Evolutionary conservation across 306 rosid species (phyloP).

Genomic region (Vigna nakashimae): DNA sequence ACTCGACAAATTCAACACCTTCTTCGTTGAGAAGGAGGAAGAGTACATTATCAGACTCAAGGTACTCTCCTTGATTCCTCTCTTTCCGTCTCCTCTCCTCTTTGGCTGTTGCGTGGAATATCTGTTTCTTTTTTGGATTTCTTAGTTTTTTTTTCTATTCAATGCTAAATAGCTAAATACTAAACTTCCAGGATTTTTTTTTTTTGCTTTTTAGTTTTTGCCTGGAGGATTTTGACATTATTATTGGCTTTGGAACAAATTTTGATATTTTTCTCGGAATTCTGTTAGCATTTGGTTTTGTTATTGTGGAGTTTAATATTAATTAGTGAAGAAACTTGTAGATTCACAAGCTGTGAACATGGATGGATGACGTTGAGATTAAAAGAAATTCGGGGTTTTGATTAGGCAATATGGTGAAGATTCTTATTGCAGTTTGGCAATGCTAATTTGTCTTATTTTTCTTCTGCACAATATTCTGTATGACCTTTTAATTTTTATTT

Average conservation of each 20-base stretch:
- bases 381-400: neutral
- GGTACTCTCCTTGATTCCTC: conserved; percentile 52
- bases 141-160: neutral
- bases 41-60: conserved; percentile 91
- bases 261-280: neutral
- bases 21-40: conserved; percentile 96
- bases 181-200: neutral
- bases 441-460: conserved; percentile 22
- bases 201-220: neutral
- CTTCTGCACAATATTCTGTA: neutral
- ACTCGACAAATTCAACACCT: conserved; percentile 88
- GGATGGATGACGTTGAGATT: neutral
- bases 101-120: neutral
- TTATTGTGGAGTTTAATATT: conserved; percentile 4
- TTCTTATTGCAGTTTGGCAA: conserved; percentile 24
- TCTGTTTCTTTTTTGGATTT: neutral
- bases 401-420: conserved; percentile 4
- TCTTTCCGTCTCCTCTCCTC: neutral
- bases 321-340: neutral
- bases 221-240: neutral
- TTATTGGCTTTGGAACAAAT: neutral
- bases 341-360: neutral
- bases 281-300: neutral
- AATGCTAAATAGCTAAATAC: neutral
- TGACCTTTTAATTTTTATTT: neutral